A percentile compares a stretch with the other conserved stretches of the same genome.
phyloP scores from a whole-genome alignment of 306 rosid species.

The Cyamopsis tetragonoloba region DNA sequence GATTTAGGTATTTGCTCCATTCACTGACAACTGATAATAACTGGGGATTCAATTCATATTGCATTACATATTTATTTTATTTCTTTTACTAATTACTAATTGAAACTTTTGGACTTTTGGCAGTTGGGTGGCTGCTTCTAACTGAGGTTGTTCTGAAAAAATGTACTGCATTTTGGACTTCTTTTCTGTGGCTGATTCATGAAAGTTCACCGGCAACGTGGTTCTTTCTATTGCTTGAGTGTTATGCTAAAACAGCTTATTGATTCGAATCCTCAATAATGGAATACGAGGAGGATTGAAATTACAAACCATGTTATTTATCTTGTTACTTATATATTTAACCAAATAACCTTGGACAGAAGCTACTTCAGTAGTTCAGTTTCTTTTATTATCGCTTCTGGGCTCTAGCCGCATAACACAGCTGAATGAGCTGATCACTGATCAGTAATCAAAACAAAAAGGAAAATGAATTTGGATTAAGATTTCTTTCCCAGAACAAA shows the following conservation, averaged over 20 bases:
- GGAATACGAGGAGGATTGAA: slow-evolving; percentile 10
- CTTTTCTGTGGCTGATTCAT: slow-evolving; percentile 5
- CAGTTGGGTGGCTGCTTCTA: slow-evolving; percentile 87
- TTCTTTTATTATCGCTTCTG: neutral
- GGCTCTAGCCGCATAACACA: neutral
- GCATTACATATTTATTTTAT: neutral
- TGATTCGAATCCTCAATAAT: slow-evolving; percentile 14
- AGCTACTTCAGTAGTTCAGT: neutral
- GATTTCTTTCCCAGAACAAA: too few species aligned
- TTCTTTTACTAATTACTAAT: slow-evolving; percentile 7
- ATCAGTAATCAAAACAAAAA: too few species aligned
- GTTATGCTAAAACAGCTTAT: slow-evolving; percentile 13
- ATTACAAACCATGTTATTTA: slow-evolving; percentile 6
- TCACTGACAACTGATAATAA: neutral
- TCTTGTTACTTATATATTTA: neutral
- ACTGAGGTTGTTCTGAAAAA: slow-evolving; percentile 31
- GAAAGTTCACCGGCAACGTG: slow-evolving; percentile 5
- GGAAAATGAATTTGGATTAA: too few species aligned
- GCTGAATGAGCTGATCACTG: too few species aligned
- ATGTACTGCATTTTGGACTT: neutral
- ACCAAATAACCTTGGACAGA: neutral
- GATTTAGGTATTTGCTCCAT: neutral
- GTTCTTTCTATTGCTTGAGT: neutral
- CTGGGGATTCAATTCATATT: neutral
- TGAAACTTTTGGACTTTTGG: slow-evolving; percentile 26